Percentiles rank a stretch among this genome's conserved stretches.
Conservation (phyloP, 768 basidiomycete genomes). For the Rhizopogon roseolus region DNA sequence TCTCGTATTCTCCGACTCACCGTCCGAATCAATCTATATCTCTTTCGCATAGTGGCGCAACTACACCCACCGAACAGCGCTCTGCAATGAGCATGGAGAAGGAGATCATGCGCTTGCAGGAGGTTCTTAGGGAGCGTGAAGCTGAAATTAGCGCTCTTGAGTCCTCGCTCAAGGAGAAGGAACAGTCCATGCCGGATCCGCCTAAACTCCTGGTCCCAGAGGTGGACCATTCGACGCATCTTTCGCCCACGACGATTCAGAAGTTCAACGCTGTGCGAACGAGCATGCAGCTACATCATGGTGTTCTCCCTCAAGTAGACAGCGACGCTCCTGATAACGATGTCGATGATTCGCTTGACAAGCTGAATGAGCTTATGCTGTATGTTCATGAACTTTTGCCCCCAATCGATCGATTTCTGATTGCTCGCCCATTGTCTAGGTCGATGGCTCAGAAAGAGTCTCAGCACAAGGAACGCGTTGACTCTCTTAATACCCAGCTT, state of each 20-base stretch:
- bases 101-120: conserved; percentile 94
- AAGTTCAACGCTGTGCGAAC: conserved; percentile 73
- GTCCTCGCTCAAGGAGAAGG: conserved; percentile 37
- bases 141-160: conserved; percentile 84
- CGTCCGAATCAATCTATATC: conserved; percentile 60
- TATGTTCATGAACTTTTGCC: conserved; percentile 34
- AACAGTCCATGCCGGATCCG: conserved; percentile 7
- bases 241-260: conserved; percentile 70
- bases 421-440: conserved; percentile 33
- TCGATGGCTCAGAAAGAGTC: conserved; percentile 99
- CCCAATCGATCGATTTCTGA: not conserved
- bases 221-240: conserved; percentile 26
- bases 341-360: conserved; percentile 67
- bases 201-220: conserved; percentile 2
- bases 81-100: conserved; percentile 84
- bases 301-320: conserved; percentile 26
- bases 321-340: conserved; percentile 31
- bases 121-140: conserved; percentile 87
- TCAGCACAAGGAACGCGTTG: conserved; percentile 76
- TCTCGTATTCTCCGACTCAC: conserved; percentile 56
- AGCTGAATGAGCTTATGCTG: conserved; percentile 91
- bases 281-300: conserved; percentile 51
- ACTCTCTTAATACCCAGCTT: conserved; percentile 65
- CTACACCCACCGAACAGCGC: conserved; percentile 48
- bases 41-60: conserved; percentile 31